Base-by-base conservation (phyloP, 257 asterid genomes). In the Eustoma russellianum region DNA sequence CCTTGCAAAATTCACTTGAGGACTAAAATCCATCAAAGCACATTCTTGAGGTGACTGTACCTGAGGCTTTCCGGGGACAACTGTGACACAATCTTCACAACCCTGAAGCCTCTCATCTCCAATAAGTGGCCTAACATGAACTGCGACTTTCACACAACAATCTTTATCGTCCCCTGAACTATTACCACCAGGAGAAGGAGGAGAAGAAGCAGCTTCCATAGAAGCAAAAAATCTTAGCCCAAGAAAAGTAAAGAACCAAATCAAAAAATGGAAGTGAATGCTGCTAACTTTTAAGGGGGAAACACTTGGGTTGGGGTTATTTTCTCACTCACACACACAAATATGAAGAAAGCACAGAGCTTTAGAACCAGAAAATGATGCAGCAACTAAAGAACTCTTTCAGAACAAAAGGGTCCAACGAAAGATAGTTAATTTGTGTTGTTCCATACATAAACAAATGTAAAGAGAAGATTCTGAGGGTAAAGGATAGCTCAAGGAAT, bases 51-150 rank as follows among this genome's bases (percentile, higher is more conserved):
- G 30, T 24, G 30, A 4, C 30, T 24, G 30, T 24, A 92, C 99
- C 99, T 92, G 99, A 66, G 95, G 97, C 68, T 92, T 92, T 60
- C 85, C 93, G 56, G 86, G 70, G 44, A 73, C 82, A 38, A 92
- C 70, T 51, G 93, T 62, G 16, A 85, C 99, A 74, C 99, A 92
- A 74, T 92, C 99, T 63, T 88, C 77, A 67, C 99, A 92, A 34
- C 97, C 97, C 76, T 85, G 99, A 70, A 92, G 82, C 75, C 65
- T 83, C 69, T 92, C 99, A 70, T 92, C 99, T 43, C 95, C 99
- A 49, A 92, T 76, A 58, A 88, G 88, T 52, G 99, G 99, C 75
- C 99, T 75, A 12, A 83, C 71, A 64, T 92, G 97, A 76, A 92
- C 93, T 14, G 97, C 97, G 33, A 92, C 99, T 78, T 92, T 92